Conservation (phyloP, 2,329 filamentous ascomycete genomes). For the Dothiorella sarmentorum region DNA sequence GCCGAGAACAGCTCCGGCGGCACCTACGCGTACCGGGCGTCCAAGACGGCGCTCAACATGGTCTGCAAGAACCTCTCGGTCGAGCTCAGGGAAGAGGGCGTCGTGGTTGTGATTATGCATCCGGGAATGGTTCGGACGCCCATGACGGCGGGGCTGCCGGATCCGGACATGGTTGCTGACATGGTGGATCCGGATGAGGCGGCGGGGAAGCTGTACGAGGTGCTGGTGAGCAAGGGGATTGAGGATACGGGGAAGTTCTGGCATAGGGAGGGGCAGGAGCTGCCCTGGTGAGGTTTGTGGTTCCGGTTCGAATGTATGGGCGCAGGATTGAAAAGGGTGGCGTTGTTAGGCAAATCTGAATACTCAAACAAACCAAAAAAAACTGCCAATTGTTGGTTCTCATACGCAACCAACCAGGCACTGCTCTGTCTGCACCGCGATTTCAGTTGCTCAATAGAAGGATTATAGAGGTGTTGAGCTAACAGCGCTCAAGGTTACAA, state of each 20-base stretch:
- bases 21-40: conserved; percentile 43
- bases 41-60: conserved; percentile 45
- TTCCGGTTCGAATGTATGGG: too few species aligned
- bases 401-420: too few species aligned
- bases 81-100: conserved; percentile 39
- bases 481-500: too few species aligned
- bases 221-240: conserved; percentile 39
- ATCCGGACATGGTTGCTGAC: conserved; percentile 28
- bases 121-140: conserved; percentile 43
- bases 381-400: too few species aligned
- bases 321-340: too few species aligned
- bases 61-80: conserved; percentile 44
- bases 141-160: conserved; percentile 24
- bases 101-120: conserved; percentile 43
- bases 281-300: conserved; percentile 38
- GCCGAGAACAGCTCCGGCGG: conserved; percentile 43
- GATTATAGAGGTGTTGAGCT: too few species aligned
- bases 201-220: conserved; percentile 43
- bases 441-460: too few species aligned
- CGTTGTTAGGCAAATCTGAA: too few species aligned
- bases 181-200: conserved; percentile 46
- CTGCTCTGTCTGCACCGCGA: too few species aligned
- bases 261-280: conserved; percentile 43
- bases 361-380: too few species aligned
- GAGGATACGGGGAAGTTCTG: conserved; percentile 44